A percentile compares a stretch with the other conserved stretches of the same genome.
Conservation (phyloP, 1,284 basidiomycete genomes). For the Laetiporus sulphureus region DNA sequence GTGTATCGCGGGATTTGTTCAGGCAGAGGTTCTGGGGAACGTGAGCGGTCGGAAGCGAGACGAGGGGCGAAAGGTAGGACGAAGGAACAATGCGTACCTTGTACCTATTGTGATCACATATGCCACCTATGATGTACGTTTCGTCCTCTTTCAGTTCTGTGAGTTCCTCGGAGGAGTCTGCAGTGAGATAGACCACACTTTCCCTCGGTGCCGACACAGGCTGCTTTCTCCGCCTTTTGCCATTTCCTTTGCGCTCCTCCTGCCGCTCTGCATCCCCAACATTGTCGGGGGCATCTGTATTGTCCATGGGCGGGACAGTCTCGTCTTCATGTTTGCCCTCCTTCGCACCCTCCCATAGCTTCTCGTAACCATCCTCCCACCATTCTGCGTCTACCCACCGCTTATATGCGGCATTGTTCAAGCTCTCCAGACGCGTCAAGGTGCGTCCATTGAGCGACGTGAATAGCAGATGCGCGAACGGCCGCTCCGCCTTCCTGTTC, state of each 20-base stretch:
- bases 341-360: constrained; percentile 46
- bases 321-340: constrained; percentile 1
- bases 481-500: constrained; percentile 67
- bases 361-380: constrained; percentile 70
- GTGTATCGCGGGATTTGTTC: constrained; percentile 74
- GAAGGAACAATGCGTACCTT: constrained; percentile 55
- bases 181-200: constrained; percentile 87
- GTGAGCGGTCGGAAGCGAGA: constrained; percentile 3
- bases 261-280: not conserved
- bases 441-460: constrained; percentile 76
- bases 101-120: constrained; percentile 95
- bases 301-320: not conserved
- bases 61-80: not conserved
- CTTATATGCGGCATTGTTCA: constrained; percentile 64
- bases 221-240: not conserved
- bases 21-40: constrained; percentile 74
- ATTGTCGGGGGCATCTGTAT: not conserved
- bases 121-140: constrained; percentile 94
- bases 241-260: not conserved
- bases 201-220: constrained; percentile 28
- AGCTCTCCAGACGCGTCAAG: constrained; percentile 57
- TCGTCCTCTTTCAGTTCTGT: constrained; percentile 75
- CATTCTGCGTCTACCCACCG: constrained; percentile 82
- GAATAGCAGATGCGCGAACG: constrained; percentile 71
- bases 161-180: constrained; percentile 87